Evolutionary conservation across 129 eudicot species (phyloP).

Genomic region (Ambrosia trifida): DNA sequence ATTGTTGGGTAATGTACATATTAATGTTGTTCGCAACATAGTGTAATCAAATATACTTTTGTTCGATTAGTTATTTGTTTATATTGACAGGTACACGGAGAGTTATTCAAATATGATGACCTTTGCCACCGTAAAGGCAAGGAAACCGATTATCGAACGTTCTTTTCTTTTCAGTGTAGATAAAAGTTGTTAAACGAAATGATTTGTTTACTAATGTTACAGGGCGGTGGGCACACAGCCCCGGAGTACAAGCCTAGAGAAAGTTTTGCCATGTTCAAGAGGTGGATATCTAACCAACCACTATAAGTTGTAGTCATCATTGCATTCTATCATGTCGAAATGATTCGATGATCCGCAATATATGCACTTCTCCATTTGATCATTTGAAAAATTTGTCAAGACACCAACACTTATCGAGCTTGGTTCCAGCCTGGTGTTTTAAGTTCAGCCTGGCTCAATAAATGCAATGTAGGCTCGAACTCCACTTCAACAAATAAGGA

Average conservation of each 20-base stretch:
- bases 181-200: neutral
- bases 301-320: neutral
- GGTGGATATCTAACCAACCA: slow-evolving; percentile 11
- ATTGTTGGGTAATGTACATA: slow-evolving; percentile 51
- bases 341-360: too few species aligned
- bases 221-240: slow-evolving; percentile 1
- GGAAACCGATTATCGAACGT: slow-evolving; percentile 5
- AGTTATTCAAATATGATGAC: slow-evolving; percentile 57
- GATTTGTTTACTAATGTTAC: neutral
- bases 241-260: neutral
- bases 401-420: too few species aligned
- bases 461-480: too few species aligned
- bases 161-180: neutral
- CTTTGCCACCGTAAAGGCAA: slow-evolving; percentile 62
- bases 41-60: neutral
- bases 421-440: too few species aligned
- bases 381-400: too few species aligned
- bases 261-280: slow-evolving; percentile 1
- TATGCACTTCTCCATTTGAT: too few species aligned
- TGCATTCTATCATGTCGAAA: neutral
- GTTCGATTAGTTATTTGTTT: neutral
- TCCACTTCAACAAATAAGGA: too few species aligned
- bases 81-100: slow-evolving; percentile 39
- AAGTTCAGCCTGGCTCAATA: too few species aligned
- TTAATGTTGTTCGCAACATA: neutral